phyloP scores from a whole-genome alignment of 768 basidiomycete genomes.

The Boletus pseudopeckii region DNA sequence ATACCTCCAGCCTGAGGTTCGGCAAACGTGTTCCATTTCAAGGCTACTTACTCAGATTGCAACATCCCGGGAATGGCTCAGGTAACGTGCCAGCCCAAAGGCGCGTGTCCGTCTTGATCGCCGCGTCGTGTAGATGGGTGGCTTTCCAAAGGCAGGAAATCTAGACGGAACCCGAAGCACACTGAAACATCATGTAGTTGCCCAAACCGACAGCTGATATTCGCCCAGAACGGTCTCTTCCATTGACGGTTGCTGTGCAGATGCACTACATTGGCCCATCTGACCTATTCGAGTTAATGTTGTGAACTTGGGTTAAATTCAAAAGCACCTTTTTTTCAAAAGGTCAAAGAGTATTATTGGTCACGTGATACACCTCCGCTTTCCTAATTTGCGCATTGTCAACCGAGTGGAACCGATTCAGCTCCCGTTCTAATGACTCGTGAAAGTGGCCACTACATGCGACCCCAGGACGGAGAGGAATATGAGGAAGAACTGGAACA shows the following conservation, averaged over 20 bases:
- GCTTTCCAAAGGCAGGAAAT: conserved; percentile 4
- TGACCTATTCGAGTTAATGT: background rate
- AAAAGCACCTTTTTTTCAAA: too few species aligned
- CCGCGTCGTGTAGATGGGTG: conserved; percentile 10
- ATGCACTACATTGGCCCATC: background rate
- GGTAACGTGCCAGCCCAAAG: conserved; percentile 12
- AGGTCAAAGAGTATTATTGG: background rate
- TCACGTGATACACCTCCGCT: conserved; percentile 13
- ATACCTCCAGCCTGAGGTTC: conserved; percentile 10
- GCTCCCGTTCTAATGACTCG: conserved; percentile 20
- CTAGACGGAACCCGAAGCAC: conserved; percentile 8
- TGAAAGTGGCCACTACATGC: conserved; percentile 22
- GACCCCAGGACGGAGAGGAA: conserved; percentile 33
- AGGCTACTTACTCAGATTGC: background rate
- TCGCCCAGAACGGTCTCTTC: background rate
- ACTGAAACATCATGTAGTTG: background rate
- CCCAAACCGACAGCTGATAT: background rate
- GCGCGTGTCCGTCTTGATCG: conserved; percentile 28
- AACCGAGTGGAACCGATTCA: background rate
- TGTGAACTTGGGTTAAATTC: background rate
- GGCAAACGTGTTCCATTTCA: conserved; percentile 11
- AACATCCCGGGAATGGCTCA: background rate
- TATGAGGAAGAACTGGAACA: conserved; percentile 66
- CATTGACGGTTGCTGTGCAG: background rate
- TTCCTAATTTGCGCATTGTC: background rate